Evolutionary conservation across 1,139 yeast genomes (phyloP), one percentile per base, ranked within the genome.

Genomic region (Saccharomyces uvarum): DNA sequence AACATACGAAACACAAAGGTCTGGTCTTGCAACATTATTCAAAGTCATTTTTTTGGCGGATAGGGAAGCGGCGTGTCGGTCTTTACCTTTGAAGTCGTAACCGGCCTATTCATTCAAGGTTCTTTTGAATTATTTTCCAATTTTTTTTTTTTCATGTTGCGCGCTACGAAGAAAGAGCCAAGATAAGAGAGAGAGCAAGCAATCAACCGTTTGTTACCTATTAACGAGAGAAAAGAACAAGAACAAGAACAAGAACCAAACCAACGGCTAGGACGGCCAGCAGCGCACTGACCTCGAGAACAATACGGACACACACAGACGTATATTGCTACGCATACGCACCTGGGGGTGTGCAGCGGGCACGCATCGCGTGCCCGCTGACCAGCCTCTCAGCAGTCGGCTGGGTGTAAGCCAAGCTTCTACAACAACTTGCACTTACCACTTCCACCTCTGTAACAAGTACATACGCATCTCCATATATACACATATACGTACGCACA

Each of bases 1-100:
- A 63, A 68, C 69, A 71, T 79, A 81, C 68, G 70, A 68, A 38
- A 71, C 72, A 48, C 70, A 68, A 44, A 73, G 67, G 55, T 73
- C 76, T 38, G 68, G 64, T 58, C 75, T 69, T 53, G 63, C 69
- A 24, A 70, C 66, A 55, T 63, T 65, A 53, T 65, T 65, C 52
- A 63, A 50, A 24, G 62, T 54, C 68, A 63, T 63, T 41, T n/a
- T 53, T 21, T 38, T 38, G 19, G 44, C 7, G 11, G 44, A 16
- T 33, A 13, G 26, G 26, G 26, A 24, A 8, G 24, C 44, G 24
- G 44, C 24, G 24, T 38, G 9, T 38, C 44, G n/a, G 19, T 19
- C 19, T 38, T 19, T 11, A 6, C 13, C 26, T 19, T 28, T 28
- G 44, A 38, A 19, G 13, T 38, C 19, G 24, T 9, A 8, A 3